phyloP scores from a whole-genome alignment of 768 basidiomycete species.

The Mrakia gelida region DNA sequence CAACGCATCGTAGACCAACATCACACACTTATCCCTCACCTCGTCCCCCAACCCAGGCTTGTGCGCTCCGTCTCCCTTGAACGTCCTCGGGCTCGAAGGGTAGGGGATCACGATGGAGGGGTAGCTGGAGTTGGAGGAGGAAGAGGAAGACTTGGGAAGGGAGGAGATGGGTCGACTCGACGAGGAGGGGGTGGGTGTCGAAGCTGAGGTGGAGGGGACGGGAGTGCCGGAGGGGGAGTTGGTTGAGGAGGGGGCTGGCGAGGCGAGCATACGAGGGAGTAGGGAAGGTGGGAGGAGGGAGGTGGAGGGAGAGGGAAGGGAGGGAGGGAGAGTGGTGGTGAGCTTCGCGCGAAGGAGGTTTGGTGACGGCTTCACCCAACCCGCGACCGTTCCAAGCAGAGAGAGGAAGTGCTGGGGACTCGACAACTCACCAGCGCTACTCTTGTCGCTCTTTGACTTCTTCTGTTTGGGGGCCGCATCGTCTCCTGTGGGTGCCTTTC shows the following conservation, averaged over 20 bases:
- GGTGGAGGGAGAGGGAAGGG: too few species aligned
- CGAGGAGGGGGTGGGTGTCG: conserved; percentile 24
- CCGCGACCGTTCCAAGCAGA: too few species aligned
- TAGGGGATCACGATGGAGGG: conserved; percentile 29
- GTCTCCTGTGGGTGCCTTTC: conserved; percentile 8
- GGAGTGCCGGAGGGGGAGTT: neutral
- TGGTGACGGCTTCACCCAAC: too few species aligned
- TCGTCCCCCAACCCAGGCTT: conserved; percentile 56
- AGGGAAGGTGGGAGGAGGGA: too few species aligned
- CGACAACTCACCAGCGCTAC: neutral
- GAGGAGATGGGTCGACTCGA: conserved; percentile 22
- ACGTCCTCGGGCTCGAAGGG: conserved; percentile 49
- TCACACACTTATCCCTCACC: conserved; percentile 79
- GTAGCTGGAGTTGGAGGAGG: conserved; percentile 31
- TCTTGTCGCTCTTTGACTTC: conserved; percentile 26
- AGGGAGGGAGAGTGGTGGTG: neutral
- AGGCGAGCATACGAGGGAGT: neutral
- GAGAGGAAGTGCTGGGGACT: neutral
- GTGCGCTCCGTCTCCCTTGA: conserved; percentile 62
- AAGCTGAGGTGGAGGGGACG: conserved; percentile 1
- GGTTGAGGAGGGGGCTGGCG: neutral
- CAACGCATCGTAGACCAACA: conserved; percentile 87
- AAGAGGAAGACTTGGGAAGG: conserved; percentile 27
- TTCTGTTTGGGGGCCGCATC: conserved; percentile 8
- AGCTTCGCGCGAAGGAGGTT: too few species aligned